Evolutionary conservation across 2,329 filamentous ascomycete genomes (phyloP).

Genomic region (Scytalidium sp.): DNA sequence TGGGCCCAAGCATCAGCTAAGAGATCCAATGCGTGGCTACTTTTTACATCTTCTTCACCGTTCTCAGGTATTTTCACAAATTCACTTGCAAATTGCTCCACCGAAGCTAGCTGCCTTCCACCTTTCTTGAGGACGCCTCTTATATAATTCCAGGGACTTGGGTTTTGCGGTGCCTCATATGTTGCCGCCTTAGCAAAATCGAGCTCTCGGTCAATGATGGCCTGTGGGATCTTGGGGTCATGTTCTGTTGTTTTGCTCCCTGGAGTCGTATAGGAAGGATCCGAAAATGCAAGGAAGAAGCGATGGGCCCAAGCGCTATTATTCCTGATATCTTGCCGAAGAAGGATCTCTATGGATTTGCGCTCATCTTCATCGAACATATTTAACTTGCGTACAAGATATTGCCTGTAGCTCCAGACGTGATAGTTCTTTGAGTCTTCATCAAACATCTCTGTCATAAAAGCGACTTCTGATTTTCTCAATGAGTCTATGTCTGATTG

Average conservation of each 20-base stretch:
- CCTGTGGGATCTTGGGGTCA: constrained; percentile 56
- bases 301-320: constrained; percentile 98
- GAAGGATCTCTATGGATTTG: constrained; percentile 65
- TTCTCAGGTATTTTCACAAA: constrained; percentile 48
- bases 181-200: constrained; percentile 72
- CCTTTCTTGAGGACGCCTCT: constrained; percentile 71
- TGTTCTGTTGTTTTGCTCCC: constrained; percentile 46
- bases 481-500: constrained; percentile 52
- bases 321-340: constrained; percentile 82
- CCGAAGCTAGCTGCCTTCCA: constrained; percentile 43
- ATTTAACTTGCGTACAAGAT: constrained; percentile 61
- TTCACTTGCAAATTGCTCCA: constrained; percentile 46
- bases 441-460: constrained; percentile 76
- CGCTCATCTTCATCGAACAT: constrained; percentile 66
- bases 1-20: constrained; percentile 63
- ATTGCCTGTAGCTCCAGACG: constrained; percentile 93
- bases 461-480: constrained; percentile 65
- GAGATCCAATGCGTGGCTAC: constrained; percentile 68
- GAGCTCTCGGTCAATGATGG: constrained; percentile 71
- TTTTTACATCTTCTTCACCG: constrained; percentile 48
- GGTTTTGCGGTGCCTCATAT: constrained; percentile 81
- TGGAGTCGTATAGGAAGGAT: constrained; percentile 48
- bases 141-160: constrained; percentile 91
- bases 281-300: constrained; percentile 84
- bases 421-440: constrained; percentile 97